A percentile compares a stretch with the other conserved stretches of the same genome.
phyloP scores from a whole-genome alignment of 1,139 yeast species.

The Casaregolazyma lundiana region DNA sequence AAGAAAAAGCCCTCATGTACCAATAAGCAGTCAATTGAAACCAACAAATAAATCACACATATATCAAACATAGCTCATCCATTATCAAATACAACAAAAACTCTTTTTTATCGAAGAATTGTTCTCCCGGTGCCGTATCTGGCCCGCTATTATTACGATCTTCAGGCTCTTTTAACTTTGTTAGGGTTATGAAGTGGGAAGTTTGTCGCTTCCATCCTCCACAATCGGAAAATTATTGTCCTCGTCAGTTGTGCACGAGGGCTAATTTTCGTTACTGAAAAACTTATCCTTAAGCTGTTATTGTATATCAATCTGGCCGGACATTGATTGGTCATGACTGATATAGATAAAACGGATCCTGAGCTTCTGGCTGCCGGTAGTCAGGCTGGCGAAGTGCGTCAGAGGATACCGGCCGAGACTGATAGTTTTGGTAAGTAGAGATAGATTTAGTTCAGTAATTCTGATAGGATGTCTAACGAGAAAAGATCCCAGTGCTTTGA shows the following conservation, averaged over 20 bases:
- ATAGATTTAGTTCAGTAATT: background rate
- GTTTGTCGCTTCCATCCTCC: constrained; percentile 2
- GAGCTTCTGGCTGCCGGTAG: background rate
- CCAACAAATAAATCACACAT: too few species aligned
- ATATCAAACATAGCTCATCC: too few species aligned
- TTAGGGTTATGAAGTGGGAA: constrained; percentile 1
- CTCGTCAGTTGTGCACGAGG: background rate
- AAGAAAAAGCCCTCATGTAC: too few species aligned
- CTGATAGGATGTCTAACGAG: background rate
- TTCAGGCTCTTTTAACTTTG: background rate
- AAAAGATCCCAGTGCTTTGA: constrained; percentile 10
- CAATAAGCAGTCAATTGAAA: too few species aligned
- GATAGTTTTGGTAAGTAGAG: background rate
- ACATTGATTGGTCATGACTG: background rate
- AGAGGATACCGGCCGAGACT: background rate
- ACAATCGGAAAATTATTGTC: constrained; percentile 1
- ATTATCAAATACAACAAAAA: background rate
- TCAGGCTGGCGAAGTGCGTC: background rate
- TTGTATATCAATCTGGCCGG: background rate
- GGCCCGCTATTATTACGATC: background rate
- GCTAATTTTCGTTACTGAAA: background rate
- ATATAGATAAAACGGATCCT: background rate
- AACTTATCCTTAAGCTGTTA: background rate
- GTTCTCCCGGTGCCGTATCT: background rate
- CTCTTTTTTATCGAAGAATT: background rate